Conservation (phyloP, 371 early-diverging fungal genomes). For the Capillidium heterosporum region DNA sequence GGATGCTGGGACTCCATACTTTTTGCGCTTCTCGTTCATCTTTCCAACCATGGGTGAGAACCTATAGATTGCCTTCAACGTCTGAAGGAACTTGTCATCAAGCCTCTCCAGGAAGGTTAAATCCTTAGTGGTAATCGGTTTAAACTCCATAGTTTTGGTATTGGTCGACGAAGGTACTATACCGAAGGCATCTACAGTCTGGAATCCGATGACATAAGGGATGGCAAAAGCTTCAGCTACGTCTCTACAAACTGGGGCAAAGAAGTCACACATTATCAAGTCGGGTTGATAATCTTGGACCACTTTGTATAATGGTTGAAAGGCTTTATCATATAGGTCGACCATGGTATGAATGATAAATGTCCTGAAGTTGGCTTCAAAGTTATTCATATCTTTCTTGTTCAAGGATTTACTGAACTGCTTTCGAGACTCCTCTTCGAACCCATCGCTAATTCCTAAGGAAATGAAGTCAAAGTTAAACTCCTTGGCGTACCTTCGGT, state of each 20-base stretch:
- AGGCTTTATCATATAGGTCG: too few species aligned
- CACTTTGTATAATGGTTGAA: too few species aligned
- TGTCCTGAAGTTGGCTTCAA: too few species aligned
- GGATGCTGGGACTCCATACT: not conserved
- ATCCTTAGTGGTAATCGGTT: not conserved
- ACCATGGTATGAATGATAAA: too few species aligned
- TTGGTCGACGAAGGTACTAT: not conserved
- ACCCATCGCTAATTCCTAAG: too few species aligned
- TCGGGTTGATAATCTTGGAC: not conserved
- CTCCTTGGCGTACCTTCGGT: too few species aligned
- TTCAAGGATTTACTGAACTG: too few species aligned
- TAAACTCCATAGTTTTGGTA: not conserved
- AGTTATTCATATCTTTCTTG: too few species aligned
- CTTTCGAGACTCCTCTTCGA: too few species aligned
- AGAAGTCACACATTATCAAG: constrained; percentile 7
- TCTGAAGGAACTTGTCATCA: not conserved
- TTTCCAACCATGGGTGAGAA: not conserved
- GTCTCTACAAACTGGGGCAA: not conserved
- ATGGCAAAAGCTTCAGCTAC: not conserved
- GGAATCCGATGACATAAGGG: not conserved
- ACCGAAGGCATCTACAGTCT: not conserved
- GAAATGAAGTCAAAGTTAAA: too few species aligned
- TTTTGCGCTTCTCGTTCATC: not conserved
- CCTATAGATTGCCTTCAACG: not conserved
- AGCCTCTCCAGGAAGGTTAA: not conserved